phyloP scores from a whole-genome alignment of 805 yeast genomes.

The Metschnikowia arizonensis region DNA sequence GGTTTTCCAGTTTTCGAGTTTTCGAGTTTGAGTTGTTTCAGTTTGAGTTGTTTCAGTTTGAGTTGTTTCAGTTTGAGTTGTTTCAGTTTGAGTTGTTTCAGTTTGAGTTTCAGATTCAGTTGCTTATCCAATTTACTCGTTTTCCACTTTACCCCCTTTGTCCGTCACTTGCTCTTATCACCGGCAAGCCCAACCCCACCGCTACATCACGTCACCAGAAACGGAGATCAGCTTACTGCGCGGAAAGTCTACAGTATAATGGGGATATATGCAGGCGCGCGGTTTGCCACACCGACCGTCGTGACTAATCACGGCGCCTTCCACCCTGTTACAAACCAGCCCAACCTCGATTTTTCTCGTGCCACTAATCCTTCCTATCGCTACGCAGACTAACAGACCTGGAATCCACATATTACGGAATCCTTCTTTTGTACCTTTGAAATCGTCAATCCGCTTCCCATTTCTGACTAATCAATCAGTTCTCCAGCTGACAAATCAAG shows the following conservation, averaged over 20 bases:
- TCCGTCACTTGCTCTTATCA: too few relatives aligned
- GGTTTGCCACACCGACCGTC: conserved; percentile 2
- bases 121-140: too few relatives aligned
- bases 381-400: neutral
- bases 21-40: too few relatives aligned
- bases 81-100: too few relatives aligned
- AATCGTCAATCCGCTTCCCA: neutral
- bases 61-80: too few relatives aligned
- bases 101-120: too few relatives aligned
- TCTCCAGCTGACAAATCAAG: too few relatives aligned
- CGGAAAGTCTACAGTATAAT: neutral
- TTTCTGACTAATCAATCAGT: neutral
- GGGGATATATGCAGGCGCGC: neutral
- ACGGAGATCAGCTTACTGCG: neutral
- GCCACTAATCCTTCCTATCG: neutral
- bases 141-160: too few relatives aligned
- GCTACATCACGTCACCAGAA: too few relatives aligned
- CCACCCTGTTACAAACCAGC: neutral
- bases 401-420: neutral
- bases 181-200: too few relatives aligned
- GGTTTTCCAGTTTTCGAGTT: too few relatives aligned
- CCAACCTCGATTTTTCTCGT: neutral
- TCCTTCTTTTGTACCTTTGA: neutral
- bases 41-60: too few relatives aligned
- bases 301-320: neutral